Evolutionary conservation across 176 grass and related monocot species (phyloP).

Genomic region (Elaeis guineensis): DNA sequence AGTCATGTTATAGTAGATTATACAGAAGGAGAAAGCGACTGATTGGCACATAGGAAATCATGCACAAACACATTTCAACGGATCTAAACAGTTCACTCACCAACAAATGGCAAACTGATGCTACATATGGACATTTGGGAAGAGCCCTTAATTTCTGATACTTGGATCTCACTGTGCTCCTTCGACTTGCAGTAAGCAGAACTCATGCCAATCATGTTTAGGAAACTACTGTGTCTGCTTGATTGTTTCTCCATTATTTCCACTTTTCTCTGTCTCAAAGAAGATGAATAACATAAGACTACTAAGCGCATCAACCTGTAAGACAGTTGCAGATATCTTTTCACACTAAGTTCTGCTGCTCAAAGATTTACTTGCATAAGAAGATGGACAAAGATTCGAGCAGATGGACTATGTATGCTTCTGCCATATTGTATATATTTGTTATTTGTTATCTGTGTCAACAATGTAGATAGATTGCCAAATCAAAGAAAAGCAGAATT

Average conservation of each 20-base stretch:
- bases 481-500: too few species aligned
- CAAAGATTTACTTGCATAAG: too few species aligned
- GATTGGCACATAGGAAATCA: not conserved
- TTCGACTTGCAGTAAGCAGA: constrained; percentile 29
- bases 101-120: constrained; percentile 55
- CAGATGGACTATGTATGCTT: too few species aligned
- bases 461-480: too few species aligned
- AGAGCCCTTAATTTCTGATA: constrained; percentile 41
- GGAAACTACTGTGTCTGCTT: constrained; percentile 31
- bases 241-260: constrained; percentile 18
- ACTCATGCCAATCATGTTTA: constrained; percentile 28
- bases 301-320: too few species aligned
- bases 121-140: constrained; percentile 52
- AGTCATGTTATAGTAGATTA: too few species aligned
- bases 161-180: constrained; percentile 32
- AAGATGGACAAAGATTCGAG: too few species aligned
- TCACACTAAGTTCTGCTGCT: too few species aligned
- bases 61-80: not conserved
- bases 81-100: constrained; percentile 30
- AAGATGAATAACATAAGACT: not conserved
- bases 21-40: not conserved
- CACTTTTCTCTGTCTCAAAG: constrained; percentile 35
- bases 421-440: too few species aligned
- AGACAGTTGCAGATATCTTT: too few species aligned
- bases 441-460: too few species aligned